Evolutionary conservation across 2,329 filamentous ascomycete species (phyloP).

Genomic region (Neofusicoccum kwambonambiense): DNA sequence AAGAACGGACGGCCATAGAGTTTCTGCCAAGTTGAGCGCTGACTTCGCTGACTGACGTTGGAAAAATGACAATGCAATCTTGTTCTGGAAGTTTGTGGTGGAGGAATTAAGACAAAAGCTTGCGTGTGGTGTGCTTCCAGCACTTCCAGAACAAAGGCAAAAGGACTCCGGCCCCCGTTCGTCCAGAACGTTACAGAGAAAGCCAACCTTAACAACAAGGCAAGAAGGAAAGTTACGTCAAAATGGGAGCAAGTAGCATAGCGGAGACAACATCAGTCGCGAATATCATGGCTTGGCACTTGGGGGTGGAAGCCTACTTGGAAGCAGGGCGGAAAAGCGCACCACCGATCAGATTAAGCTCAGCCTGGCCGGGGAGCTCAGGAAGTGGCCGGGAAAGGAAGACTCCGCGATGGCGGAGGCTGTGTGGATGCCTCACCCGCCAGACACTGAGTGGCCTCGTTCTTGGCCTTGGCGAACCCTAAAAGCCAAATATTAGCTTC

Average conservation of each 20-base stretch:
- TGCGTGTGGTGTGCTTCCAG: background rate
- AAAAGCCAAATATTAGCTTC: slow-evolving; percentile 1
- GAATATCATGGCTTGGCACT: background rate
- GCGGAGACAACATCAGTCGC: background rate
- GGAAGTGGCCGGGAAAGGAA: background rate
- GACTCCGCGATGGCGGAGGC: background rate
- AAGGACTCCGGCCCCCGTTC: too few relatives aligned
- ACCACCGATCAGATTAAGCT: background rate
- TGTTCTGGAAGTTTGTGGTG: background rate
- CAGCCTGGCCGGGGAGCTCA: background rate
- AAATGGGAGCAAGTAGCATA: background rate
- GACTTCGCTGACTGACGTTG: background rate
- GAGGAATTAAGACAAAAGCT: background rate
- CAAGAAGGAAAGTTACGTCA: background rate
- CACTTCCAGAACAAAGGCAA: background rate
- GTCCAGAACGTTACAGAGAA: background rate
- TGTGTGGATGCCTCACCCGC: background rate
- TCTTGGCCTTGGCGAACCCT: background rate
- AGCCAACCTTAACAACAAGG: background rate
- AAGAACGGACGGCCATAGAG: background rate
- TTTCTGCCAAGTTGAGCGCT: background rate
- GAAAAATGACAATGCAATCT: too few relatives aligned
- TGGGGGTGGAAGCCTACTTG: background rate
- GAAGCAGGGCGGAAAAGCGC: background rate
- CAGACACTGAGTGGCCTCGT: too few relatives aligned